These are phyloP conservation scores for Boletus edulis DNA, from an alignment of 768 basidiomycete species.

Conservation along the genomic window DNA sequence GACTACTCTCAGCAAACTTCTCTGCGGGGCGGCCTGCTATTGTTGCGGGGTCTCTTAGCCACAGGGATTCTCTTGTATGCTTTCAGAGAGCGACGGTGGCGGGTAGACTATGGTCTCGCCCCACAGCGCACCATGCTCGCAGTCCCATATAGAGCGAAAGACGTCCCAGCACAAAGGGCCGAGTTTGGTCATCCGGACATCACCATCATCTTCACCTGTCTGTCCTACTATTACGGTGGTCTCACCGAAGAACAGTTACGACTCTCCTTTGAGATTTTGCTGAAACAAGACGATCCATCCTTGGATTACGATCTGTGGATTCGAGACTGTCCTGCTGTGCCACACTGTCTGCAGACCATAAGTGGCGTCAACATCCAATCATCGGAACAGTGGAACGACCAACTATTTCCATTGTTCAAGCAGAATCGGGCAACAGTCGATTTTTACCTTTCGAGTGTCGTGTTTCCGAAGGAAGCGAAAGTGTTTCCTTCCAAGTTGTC, in stretches of 20 bases:
- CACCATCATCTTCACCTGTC: slow-evolving; percentile 32
- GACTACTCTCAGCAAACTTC: not conserved
- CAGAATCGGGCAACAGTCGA: slow-evolving; percentile 31
- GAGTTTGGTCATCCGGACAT: slow-evolving; percentile 39
- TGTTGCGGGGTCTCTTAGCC: slow-evolving; percentile 32
- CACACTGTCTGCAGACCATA: slow-evolving; percentile 13
- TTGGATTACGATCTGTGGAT: slow-evolving; percentile 35
- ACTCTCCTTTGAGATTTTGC: slow-evolving; percentile 27
- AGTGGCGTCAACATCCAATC: slow-evolving; percentile 31
- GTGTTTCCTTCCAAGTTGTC: slow-evolving; percentile 35
- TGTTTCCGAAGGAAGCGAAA: slow-evolving; percentile 38
- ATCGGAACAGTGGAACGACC: slow-evolving; percentile 16
- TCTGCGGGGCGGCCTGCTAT: slow-evolving; percentile 23
- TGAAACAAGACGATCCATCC: slow-evolving; percentile 30
- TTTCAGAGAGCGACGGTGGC: slow-evolving; percentile 35
- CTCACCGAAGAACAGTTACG: slow-evolving; percentile 29
- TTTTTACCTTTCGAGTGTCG: slow-evolving; percentile 36
- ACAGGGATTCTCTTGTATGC: slow-evolving; percentile 29
- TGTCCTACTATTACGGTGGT: slow-evolving; percentile 37
- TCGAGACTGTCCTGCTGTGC: slow-evolving; percentile 12
- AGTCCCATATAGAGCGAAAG: slow-evolving; percentile 38
- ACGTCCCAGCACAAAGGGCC: slow-evolving; percentile 33
- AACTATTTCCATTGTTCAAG: slow-evolving; percentile 26
- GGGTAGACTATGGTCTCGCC: slow-evolving; percentile 37
- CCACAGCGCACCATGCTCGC: slow-evolving; percentile 32